Evolutionary conservation across 2,329 filamentous ascomycete genomes (phyloP), one percentile per base, ranked within the genome.

Genomic region (Colletotrichum sp.): DNA sequence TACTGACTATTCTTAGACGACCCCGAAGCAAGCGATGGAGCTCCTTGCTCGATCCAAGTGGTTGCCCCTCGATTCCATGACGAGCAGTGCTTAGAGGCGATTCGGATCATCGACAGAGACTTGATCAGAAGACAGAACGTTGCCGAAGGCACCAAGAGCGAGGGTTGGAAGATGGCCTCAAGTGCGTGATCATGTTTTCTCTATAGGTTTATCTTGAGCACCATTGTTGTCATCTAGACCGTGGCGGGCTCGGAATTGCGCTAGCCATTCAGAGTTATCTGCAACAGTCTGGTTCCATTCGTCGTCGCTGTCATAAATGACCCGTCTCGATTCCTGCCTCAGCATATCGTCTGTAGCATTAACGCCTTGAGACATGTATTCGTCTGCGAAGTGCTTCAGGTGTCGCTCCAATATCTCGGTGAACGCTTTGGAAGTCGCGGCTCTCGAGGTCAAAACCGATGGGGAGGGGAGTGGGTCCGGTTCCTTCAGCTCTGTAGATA

Each of bases 21-120:
- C 5, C 82, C 87, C 0, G 82, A 83, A 6, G 77, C 78, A 1
- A 79, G 84, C 0, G 84, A 89, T 52, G 87, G 86, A 2, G 82
- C 84, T 5, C 88, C 89, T 0, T 86, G 85, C 24, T 83, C 87
- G 5, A 78, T 90, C 6, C 88, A 90, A 76, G 76, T 90, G 5
- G 79, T 88, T 24, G 84, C 88, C 0, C 85, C 85, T 10, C 82
- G 83, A 2, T 85, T 89, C 81, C 84, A 85, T 62, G 89, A 90
- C 24, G 88, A 90, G 76, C 86, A 89, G 74, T 86, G 84, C 66
- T 77, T 87, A 12, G 73, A 77, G 13, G 82, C 80, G 2, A 79
- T 83, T 12, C 65, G 78, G 8, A 77, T 84, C 8, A 82, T 85
- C 52, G 83, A 84, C 38, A 68, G 58, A 28, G 76, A 70, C 32